These are phyloP conservation scores for Stemphylium lycopersici DNA, from an alignment of 2,329 filamentous ascomycete species.

Conservation along the genomic window DNA sequence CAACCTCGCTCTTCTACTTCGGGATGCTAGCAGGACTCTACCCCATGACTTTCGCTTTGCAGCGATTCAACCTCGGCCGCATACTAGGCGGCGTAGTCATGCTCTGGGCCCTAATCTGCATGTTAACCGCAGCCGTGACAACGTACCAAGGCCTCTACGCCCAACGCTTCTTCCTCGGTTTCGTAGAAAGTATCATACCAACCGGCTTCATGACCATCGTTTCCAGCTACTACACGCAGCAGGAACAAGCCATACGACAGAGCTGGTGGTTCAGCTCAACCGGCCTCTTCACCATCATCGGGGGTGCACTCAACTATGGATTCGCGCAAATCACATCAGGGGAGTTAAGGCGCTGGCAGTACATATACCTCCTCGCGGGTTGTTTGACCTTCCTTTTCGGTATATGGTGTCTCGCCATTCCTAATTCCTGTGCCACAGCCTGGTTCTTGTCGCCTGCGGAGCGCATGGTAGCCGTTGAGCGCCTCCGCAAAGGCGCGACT, in stretches of 20 bases:
- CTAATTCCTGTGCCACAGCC: conserved; percentile 69
- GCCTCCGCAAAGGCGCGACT: conserved; percentile 55
- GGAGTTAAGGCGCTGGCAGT: conserved; percentile 63
- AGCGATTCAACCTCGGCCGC: conserved; percentile 69
- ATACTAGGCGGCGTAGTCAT: conserved; percentile 69
- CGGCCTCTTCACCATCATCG: conserved; percentile 44
- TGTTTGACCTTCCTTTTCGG: conserved; percentile 65
- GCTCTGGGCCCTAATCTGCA: conserved; percentile 70
- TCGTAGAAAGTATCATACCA: conserved; percentile 62
- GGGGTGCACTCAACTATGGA: conserved; percentile 43
- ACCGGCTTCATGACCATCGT: conserved; percentile 64
- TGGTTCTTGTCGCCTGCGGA: conserved; percentile 72
- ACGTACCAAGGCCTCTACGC: conserved; percentile 66
- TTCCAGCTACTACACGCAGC: conserved; percentile 49
- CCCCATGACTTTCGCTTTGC: conserved; percentile 73
- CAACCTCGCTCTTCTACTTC: conserved; percentile 80
- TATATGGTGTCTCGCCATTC: conserved; percentile 70
- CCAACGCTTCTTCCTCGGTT: conserved; percentile 62
- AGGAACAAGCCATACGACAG: conserved; percentile 58
- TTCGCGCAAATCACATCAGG: conserved; percentile 48
- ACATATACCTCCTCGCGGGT: conserved; percentile 69
- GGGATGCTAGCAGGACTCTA: conserved; percentile 77
- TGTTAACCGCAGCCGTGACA: conserved; percentile 71
- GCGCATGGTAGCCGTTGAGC: conserved; percentile 59
- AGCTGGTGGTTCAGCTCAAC: conserved; percentile 71